phyloP scores from a whole-genome alignment of 2,329 filamentous ascomycete species.

The Escovopsis sp. region DNA sequence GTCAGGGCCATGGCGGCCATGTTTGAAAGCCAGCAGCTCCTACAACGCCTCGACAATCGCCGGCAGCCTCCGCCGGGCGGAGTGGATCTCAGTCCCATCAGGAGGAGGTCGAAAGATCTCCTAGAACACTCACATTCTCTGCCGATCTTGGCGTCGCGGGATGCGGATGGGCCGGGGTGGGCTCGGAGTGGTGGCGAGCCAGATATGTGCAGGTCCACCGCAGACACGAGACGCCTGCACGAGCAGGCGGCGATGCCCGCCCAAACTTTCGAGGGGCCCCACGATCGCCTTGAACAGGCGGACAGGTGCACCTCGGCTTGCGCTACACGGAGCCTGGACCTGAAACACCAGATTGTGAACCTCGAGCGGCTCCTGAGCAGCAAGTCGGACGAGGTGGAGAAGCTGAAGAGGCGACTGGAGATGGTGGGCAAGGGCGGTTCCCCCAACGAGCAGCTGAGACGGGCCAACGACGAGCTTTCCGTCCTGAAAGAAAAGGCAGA shows the following conservation, averaged over 20 bases:
- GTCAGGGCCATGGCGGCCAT: conserved; percentile 38
- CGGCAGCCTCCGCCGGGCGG: background rate
- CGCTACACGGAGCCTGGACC: conserved; percentile 17
- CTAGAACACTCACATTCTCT: background rate
- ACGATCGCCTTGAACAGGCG: conserved; percentile 18
- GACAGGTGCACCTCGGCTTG: conserved; percentile 4
- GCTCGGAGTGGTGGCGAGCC: conserved; percentile 4
- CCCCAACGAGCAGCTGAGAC: conserved; percentile 33
- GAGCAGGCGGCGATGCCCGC: conserved; percentile 23
- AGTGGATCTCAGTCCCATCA: background rate
- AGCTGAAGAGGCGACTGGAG: conserved; percentile 31
- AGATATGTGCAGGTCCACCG: background rate
- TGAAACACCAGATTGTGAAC: conserved; percentile 34
- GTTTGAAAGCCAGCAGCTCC: conserved; percentile 25
- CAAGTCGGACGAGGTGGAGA: conserved; percentile 30
- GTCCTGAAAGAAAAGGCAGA: conserved; percentile 42
- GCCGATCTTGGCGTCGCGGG: background rate
- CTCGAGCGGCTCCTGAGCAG: conserved; percentile 32
- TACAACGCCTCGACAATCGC: background rate
- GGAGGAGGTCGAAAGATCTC: background rate
- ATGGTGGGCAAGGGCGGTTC: conserved; percentile 27
- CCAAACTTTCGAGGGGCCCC: conserved; percentile 23
- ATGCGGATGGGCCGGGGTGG: background rate
- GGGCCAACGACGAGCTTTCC: conserved; percentile 16
- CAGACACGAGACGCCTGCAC: conserved; percentile 12